Evolutionary conservation across 257 asterid genomes (phyloP).

Genomic region (Linderniella brevidens): DNA sequence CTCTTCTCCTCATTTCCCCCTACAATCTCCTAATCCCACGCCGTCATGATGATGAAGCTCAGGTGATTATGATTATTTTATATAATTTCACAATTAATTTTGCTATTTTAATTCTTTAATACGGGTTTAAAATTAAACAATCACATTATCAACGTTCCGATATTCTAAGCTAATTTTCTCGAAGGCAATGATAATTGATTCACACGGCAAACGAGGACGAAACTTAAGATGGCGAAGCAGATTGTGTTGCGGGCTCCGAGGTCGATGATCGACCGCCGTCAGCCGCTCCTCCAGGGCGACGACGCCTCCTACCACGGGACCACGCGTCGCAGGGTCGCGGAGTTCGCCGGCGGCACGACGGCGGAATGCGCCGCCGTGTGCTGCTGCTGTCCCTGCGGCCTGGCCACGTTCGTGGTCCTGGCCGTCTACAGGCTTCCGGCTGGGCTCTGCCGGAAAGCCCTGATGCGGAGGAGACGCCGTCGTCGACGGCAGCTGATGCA

Average conservation of each 20-base stretch:
- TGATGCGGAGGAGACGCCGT: constrained; percentile 12
- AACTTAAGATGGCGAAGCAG: not conserved
- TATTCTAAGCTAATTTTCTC: too few relatives aligned
- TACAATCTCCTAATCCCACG: too few relatives aligned
- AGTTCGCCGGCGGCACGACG: constrained; percentile 6
- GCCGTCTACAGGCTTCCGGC: constrained; percentile 39
- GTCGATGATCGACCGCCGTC: not conserved
- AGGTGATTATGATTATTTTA: too few relatives aligned
- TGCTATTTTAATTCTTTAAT: too few relatives aligned
- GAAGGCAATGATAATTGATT: too few relatives aligned
- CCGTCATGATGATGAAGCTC: too few relatives aligned
- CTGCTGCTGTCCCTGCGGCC: constrained; percentile 49
- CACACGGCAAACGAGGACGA: not conserved
- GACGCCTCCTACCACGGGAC: not conserved
- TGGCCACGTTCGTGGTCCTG: constrained; percentile 25
- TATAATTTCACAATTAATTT: too few relatives aligned
- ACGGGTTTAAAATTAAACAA: too few relatives aligned
- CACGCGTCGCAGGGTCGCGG: not conserved
- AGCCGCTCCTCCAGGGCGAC: not conserved
- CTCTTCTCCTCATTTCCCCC: too few relatives aligned
- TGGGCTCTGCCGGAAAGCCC: constrained; percentile 34
- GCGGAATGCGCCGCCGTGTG: constrained; percentile 48
- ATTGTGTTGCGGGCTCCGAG: not conserved
- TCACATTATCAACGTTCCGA: too few relatives aligned
- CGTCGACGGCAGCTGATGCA: constrained; percentile 12